Evolutionary conservation across 768 basidiomycete species (phyloP), one percentile per base, ranked within the genome.

Genomic region (Gymnopilus dilepis): DNA sequence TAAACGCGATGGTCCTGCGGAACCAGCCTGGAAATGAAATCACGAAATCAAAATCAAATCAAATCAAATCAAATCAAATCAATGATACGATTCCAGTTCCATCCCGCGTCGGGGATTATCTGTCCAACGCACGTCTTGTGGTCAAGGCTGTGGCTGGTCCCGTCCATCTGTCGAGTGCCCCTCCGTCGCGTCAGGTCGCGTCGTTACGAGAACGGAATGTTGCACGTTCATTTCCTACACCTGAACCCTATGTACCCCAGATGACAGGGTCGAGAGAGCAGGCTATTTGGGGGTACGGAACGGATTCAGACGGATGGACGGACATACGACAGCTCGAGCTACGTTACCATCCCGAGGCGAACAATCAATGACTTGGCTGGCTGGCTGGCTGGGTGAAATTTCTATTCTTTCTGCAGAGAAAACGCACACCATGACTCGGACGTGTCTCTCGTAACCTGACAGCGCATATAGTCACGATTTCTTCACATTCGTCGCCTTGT

Each of bases 131-230:
- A 37, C 15, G 34, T 37, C 34, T 15, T 37, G 34, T 37, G 34
- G 34, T 15, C n/a, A n/a, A n/a, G n/a, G n/a, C n/a, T n/a, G 38
- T 43, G 42, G 42, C 42, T 43, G 7, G 45, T 47, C 45, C 45
- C 45, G 45, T 47, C 43, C 43, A 47, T 26, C 45, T 47, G 45
- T 47, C 43, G n/a, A n/a, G n/a, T n/a, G n/a, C n/a, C n/a, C n/a
- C n/a, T n/a, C n/a, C n/a, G n/a, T n/a, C n/a, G n/a, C n/a, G n/a
- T n/a, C n/a, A n/a, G n/a, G 43, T 47, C 26, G 21, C 45, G 45
- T 47, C 45, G 45, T 47, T 47, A 47, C 45, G 45, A 47, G 45
- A 47, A 47, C n/a, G 26, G 15, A 47, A 4, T 37, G 34, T 37
- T 8, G n/a, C n/a, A n/a, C n/a, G n/a, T n/a, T n/a, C n/a, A n/a